These are phyloP conservation scores for Termitomyces sp. DNA, from an alignment of 768 basidiomycete genomes.

Conservation along the genomic window DNA sequence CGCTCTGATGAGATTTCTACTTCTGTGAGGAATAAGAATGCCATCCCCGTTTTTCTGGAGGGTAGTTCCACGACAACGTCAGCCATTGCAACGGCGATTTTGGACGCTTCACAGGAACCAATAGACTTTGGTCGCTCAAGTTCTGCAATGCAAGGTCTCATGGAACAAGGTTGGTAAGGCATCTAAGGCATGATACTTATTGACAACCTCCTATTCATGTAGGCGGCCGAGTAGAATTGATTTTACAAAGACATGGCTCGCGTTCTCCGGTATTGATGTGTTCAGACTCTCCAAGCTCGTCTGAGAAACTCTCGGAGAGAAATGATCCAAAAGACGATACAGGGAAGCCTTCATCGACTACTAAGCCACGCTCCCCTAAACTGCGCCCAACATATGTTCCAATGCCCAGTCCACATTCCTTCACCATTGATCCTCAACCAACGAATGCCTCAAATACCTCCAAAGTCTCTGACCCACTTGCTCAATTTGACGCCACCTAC, in stretches of 20 bases:
- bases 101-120: slow-evolving; percentile 22
- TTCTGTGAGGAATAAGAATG: slow-evolving; percentile 13
- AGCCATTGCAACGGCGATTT: slow-evolving; percentile 21
- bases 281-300: not conserved
- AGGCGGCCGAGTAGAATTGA: slow-evolving; percentile 60
- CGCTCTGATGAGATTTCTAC: slow-evolving; percentile 13
- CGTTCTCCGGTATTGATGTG: slow-evolving; percentile 20
- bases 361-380: not conserved
- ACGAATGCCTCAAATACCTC: slow-evolving; percentile 20
- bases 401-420: slow-evolving; percentile 30
- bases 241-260: slow-evolving; percentile 36
- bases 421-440: slow-evolving; percentile 23
- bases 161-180: slow-evolving; percentile 51
- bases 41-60: slow-evolving; percentile 15
- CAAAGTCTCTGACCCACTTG: slow-evolving; percentile 20
- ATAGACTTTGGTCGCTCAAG: slow-evolving; percentile 26
- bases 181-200: too few relatives aligned
- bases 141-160: slow-evolving; percentile 58
- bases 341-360: not conserved
- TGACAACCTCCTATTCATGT: not conserved
- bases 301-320: not conserved
- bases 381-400: slow-evolving; percentile 35
- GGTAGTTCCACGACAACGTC: slow-evolving; percentile 24
- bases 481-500: slow-evolving; percentile 34
- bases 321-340: not conserved